A percentile compares a stretch with the other conserved stretches of the same genome.
Conservation (phyloP, 2,329 filamentous ascomycete species). For the Talaromyces funiculosus region DNA sequence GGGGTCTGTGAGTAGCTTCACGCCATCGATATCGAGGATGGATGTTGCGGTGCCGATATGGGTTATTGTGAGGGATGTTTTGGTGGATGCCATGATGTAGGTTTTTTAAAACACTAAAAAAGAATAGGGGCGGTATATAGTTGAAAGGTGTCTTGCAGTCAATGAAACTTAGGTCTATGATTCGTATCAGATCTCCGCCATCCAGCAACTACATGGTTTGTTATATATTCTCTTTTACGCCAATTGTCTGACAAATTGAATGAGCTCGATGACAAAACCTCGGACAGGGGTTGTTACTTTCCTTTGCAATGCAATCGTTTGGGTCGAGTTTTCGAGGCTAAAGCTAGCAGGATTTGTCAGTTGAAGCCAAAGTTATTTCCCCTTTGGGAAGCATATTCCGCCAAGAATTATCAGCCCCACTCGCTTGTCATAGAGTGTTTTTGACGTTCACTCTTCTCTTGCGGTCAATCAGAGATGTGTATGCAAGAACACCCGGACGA, state of each 20-base stretch:
- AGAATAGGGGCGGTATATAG: background rate
- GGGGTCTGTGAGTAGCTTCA: constrained; percentile 44
- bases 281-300: background rate
- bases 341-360: background rate
- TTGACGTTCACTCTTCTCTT: background rate
- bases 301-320: background rate
- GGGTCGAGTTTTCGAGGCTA: background rate
- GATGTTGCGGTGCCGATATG: constrained; percentile 47
- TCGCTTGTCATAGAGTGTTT: background rate
- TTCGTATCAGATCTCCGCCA: background rate
- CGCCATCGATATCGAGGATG: constrained; percentile 40
- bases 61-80: constrained; percentile 27
- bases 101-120: background rate
- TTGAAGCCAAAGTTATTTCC: background rate
- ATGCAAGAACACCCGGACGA: background rate
- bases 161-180: too few species aligned
- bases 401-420: background rate
- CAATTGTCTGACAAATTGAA: background rate
- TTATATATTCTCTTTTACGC: background rate
- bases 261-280: background rate
- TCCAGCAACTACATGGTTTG: background rate
- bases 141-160: too few species aligned
- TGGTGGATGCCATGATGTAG: constrained; percentile 14
- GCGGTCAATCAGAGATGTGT: background rate
- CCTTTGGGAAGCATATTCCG: constrained; percentile 2